phyloP scores from a whole-genome alignment of 2,329 filamentous ascomycete genomes.

The Claviceps sp. region DNA sequence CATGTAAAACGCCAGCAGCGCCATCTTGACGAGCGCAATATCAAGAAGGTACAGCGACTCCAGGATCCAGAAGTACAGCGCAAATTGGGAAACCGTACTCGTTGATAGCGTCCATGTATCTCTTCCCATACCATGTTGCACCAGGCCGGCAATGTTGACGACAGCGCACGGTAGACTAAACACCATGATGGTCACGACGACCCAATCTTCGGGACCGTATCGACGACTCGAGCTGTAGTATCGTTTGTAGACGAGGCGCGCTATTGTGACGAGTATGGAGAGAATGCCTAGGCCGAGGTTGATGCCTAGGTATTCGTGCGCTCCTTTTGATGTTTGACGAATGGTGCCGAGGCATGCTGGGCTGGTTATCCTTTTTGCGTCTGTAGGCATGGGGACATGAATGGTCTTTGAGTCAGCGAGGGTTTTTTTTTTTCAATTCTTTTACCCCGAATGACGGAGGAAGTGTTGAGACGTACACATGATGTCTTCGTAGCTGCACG shows the following conservation, averaged over 20 bases:
- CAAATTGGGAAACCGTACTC: slow-evolving; percentile 25
- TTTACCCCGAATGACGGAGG: neutral
- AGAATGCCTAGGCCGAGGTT: slow-evolving; percentile 12
- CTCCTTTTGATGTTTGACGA: neutral
- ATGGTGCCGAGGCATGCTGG: neutral
- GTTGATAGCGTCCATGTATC: slow-evolving; percentile 32
- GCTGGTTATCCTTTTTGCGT: slow-evolving; percentile 2
- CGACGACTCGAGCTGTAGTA: slow-evolving; percentile 11
- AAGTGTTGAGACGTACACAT: slow-evolving; percentile 1
- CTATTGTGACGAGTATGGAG: slow-evolving; percentile 21
- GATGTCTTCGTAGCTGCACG: neutral
- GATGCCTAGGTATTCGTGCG: neutral
- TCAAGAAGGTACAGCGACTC: slow-evolving; percentile 29
- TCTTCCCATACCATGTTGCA: slow-evolving; percentile 26
- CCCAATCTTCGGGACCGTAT: slow-evolving; percentile 20
- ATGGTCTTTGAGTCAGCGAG: neutral
- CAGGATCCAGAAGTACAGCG: slow-evolving; percentile 26
- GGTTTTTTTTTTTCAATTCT: neutral
- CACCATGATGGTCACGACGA: slow-evolving; percentile 13
- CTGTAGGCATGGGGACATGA: neutral
- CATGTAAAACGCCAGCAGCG: slow-evolving; percentile 37
- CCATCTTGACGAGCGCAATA: slow-evolving; percentile 31
- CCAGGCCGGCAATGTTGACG: slow-evolving; percentile 16
- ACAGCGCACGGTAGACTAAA: slow-evolving; percentile 14
- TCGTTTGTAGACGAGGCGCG: slow-evolving; percentile 20